Base-by-base conservation (phyloP, 352 stramenopile genomes). In the Globisporangium yorkense region DNA sequence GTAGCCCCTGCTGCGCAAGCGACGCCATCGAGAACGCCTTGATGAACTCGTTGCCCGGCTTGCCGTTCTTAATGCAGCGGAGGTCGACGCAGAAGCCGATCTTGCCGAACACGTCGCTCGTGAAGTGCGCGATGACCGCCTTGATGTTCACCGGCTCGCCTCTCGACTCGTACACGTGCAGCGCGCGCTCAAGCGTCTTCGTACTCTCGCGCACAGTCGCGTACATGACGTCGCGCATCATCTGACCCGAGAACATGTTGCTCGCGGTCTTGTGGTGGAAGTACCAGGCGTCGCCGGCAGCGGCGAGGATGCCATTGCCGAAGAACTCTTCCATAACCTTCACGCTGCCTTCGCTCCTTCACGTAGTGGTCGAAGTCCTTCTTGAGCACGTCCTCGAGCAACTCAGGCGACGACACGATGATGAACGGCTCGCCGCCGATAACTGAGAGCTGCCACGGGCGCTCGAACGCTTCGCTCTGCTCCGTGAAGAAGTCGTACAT, bases 241-340 rank as follows among this genome's bases (percentile, higher is more conserved):
- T 79, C n/a, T 68, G 67, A 7, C 71, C 71, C n/a, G 77, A 85
- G 54, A 96, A 92, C 37, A 97, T 87, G 55, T 97, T 82, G 52
- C 81, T 93, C 59, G 84, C 85, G 1, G 65, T 84, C 65, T 93
- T 92, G 59, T 82, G 77, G 59, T 95, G 86, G 31, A 75, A 56
- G 5, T 51, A 53, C 84, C 86, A 94, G 31, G 55, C 63, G 27
- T 72, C 56, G 0, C 75, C 75, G 40, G 92, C 5, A 15, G 39
- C 50, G 18, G 67, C 74, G 43, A 80, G 57, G 65, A 81, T 76
- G 13, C 81, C 84, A 6, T 74, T 64, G 52, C 85, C 83, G 29
- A 95, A 77, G 13, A 94, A 41, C 51, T 89, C 73, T 2, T 61
- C 41, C 7, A 81, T 67, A 31, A 70, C 66, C 20, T 70, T 51